Evolutionary conservation across 2,329 filamentous ascomycete species (phyloP), one percentile per base, ranked within the genome.

Genomic region (Dothideomycetes sp.): DNA sequence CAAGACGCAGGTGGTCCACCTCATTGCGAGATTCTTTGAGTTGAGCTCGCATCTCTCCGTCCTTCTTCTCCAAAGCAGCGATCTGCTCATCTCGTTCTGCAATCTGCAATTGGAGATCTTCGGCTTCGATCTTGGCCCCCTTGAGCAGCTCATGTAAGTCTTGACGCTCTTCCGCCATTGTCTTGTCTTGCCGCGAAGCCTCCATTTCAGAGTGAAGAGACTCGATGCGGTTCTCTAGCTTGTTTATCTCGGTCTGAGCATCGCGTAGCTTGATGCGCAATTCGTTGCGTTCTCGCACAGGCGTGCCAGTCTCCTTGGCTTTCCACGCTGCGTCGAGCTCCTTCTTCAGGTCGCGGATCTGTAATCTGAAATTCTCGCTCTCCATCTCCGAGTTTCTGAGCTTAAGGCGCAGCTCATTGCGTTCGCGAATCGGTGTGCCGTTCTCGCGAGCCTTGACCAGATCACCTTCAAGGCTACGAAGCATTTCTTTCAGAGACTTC

Each of bases 1-100:
- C 79, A 3, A 75, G 74, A 37, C 72, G 68, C 10, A 70, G 51
- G 14, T 62, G 49, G 35, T 70, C 65, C 14, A 54, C 40, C 18
- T 61, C 56, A 2, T 40, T 33, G 18, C 49, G 63, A 22, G 72
- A 59, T 18, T 79, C 73, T 42, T 83, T 77, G 15, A 93, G 70
- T 49, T 88, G 84, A 39, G 68, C 65, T 8, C 77, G 71, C 12
- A 84, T 68, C 8, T 75, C 66, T 15, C 66, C 63, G 50, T 83
- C 77, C n/a, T 72, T 70, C 11, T 63, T 63, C 24, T 66, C 61
- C 19, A 78, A 65, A 22, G 66, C 60, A 31, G 74, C 72, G 36
- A 88, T 73, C 11, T 76, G 71, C 40, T 75, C 68, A 40, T 85
- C 79, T 45, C 82, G 78, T 52, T 83, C 76, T 4, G 72, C 68